These are phyloP conservation scores for Sequoiadendron giganteum DNA, from an alignment of 75 land plant species.

Conservation along the genomic window DNA sequence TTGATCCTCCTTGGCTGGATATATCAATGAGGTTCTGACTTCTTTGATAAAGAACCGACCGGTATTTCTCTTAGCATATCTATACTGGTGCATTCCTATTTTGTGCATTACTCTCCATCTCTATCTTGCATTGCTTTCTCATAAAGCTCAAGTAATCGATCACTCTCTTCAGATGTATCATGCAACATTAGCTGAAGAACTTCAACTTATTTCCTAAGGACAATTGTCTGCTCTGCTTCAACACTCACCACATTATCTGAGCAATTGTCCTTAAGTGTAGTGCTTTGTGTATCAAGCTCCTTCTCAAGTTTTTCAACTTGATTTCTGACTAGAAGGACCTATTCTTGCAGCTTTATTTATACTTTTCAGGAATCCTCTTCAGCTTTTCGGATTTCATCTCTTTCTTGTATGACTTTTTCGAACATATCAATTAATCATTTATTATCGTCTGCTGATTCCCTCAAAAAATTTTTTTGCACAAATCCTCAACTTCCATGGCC, in stretches of 20 bases:
- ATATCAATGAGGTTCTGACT: too few relatives aligned
- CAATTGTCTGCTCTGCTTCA: background rate
- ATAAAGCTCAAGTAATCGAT: conserved; percentile 51
- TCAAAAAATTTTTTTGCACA: conserved; percentile 41
- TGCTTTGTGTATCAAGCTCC: background rate
- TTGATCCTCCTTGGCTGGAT: too few relatives aligned
- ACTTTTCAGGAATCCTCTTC: conserved; percentile 4
- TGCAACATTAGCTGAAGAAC: conserved; percentile 42
- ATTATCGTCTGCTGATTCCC: conserved; percentile 49
- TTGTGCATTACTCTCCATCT: too few relatives aligned
- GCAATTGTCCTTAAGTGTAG: background rate
- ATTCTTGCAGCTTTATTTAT: background rate
- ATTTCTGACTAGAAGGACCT: background rate
- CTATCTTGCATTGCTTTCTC: conserved; percentile 69
- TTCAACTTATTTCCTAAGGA: conserved; percentile 16
- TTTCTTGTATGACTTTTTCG: conserved; percentile 37
- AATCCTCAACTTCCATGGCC: conserved; percentile 56
- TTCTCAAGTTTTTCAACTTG: background rate
- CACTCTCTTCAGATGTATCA: conserved; percentile 65
- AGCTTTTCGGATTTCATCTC: conserved; percentile 9
- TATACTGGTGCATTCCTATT: too few relatives aligned
- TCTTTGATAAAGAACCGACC: too few relatives aligned
- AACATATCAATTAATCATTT: conserved; percentile 50
- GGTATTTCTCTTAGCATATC: too few relatives aligned
- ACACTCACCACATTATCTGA: background rate